A percentile compares a stretch with the other conserved stretches of the same genome.
phyloP scores from a whole-genome alignment of 129 eudicot genomes.

The Flaveria brownii region DNA sequence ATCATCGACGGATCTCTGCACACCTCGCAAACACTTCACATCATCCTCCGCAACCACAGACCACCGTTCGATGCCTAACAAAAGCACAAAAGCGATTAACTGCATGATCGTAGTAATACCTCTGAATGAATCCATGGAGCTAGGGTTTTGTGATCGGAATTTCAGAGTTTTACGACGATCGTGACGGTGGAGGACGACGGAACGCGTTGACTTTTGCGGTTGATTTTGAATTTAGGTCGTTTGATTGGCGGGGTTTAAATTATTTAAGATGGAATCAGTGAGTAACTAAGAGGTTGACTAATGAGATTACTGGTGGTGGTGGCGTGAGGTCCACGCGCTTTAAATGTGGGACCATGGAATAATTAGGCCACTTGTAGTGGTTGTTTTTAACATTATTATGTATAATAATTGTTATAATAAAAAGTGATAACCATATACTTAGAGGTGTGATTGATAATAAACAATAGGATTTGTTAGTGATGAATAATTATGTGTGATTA shows the following conservation, averaged over 20 bases:
- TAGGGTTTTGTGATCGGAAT: constrained; percentile 27
- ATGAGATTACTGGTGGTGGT: too few relatives aligned
- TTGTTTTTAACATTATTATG: neutral
- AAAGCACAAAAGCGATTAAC: constrained; percentile 15
- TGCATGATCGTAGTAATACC: constrained; percentile 1
- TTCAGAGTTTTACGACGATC: constrained; percentile 13
- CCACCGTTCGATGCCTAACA: neutral
- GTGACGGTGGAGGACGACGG: neutral
- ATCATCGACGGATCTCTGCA: constrained; percentile 45
- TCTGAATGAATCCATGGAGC: constrained; percentile 22
- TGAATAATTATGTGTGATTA: neutral
- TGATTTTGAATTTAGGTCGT: constrained; percentile 26
- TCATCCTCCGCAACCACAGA: constrained; percentile 53
- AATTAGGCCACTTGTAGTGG: neutral
- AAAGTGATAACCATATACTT: neutral
- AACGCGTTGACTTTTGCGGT: constrained; percentile 27
- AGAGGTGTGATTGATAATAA: neutral
- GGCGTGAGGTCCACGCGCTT: neutral
- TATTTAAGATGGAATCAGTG: neutral
- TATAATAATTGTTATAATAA: neutral
- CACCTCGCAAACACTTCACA: constrained; percentile 54
- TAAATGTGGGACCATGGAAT: neutral
- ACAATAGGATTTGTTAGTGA: neutral
- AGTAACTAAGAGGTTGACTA: neutral
- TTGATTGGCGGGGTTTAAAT: constrained; percentile 32